Conservation (phyloP, 176 grass and related monocot genomes). For the Pontederia crassipes region DNA sequence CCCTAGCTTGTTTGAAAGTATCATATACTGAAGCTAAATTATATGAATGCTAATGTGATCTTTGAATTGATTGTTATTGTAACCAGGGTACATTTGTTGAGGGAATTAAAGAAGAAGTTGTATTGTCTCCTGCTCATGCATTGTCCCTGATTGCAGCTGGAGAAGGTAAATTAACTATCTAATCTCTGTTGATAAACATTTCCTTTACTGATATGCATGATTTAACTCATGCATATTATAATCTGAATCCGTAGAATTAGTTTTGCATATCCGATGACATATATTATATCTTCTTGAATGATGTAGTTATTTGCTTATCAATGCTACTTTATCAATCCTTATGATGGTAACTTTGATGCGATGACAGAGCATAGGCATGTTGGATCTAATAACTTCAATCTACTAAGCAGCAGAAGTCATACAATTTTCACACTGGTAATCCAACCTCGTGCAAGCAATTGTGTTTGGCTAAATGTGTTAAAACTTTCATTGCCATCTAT, state of each 20-base stretch:
- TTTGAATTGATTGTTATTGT: conserved; percentile 16
- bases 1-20: too few species aligned
- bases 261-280: too few species aligned
- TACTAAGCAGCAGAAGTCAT: conserved; percentile 99
- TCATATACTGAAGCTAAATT: too few species aligned
- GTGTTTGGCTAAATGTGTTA: background rate
- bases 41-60: too few species aligned
- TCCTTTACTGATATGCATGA: background rate
- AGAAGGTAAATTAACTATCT: conserved; percentile 54
- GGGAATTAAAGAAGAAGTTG: conserved; percentile 99
- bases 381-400: conserved; percentile 96
- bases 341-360: conserved; percentile 20
- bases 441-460: background rate
- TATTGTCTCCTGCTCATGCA: conserved; percentile 96
- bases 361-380: conserved; percentile 97
- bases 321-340: conserved; percentile 11
- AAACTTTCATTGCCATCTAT: background rate
- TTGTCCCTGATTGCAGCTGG: conserved; percentile 95
- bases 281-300: too few species aligned
- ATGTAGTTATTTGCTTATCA: background rate
- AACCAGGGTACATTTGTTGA: conserved; percentile 94
- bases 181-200: background rate
- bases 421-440: conserved; percentile 99
- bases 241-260: background rate
- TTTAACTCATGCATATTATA: background rate